Base-by-base conservation (phyloP, 1,284 basidiomycete species). In the Mycena sp. region DNA sequence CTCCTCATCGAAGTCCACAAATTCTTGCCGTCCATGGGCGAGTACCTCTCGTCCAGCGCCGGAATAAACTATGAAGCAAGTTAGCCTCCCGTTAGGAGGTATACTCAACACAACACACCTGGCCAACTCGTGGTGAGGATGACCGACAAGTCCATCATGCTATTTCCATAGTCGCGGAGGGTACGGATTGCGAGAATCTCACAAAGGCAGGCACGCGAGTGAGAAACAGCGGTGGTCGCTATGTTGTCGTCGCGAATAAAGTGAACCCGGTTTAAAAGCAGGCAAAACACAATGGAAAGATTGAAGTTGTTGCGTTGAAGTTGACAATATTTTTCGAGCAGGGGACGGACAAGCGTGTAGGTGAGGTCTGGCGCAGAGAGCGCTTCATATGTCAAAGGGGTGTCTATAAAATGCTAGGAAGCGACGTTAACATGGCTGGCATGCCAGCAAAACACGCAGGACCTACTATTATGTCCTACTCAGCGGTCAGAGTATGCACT, bases 61-160 rank as follows among this genome's bases (percentile, higher is more conserved):
- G 48, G 88, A 86, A 74, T 94, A 96, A 7, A 96, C 87, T 67
- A 38, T 7, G 19, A 28, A 50, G 38, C 46, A 30, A 49, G 21
- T 55, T 28, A 51, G 53, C 7, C 1, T 23, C 14, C 23, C 6
- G 16, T n/a, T 3, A 25, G 41, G 6, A 3, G 14, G 32, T 17
- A 35, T 17, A 48, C n/a, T 26, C 19, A 11, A 11, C 28, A 6
- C 5, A 21, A 46, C 48, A 23, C 14, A 65, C 63, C 58, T 0
- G 87, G 86, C 94, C 95, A 98, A 35, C 88, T 91, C 0, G 93
- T 96, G 12, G 95, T 94, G 21, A 96, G 82, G 1, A 90, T 88
- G 6, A 90, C 84, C 1, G 92, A 90, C 25, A 98, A 86, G 54
- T 91, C 87, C 29, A 98, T 83, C 71, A 90, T 84, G 68, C 87